Evolutionary conservation across 2,329 filamentous ascomycete genomes (phyloP).

Genomic region (Paraphoma chrysanthemicola): DNA sequence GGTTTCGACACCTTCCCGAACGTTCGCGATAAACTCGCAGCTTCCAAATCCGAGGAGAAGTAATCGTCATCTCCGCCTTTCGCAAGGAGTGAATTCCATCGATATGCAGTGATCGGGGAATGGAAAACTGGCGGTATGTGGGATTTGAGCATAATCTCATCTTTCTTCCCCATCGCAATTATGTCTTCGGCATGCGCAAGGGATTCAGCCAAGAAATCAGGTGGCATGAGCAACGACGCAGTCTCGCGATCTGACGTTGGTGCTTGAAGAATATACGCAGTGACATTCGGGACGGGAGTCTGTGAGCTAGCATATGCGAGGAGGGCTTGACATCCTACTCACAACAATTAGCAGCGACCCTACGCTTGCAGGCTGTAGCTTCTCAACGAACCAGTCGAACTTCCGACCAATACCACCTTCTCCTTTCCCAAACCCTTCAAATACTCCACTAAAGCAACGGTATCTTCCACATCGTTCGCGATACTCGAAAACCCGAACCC

Average conservation of each 20-base stretch:
- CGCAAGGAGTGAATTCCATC: constrained; percentile 20
- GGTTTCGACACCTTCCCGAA: constrained; percentile 15
- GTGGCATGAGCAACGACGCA: constrained; percentile 18
- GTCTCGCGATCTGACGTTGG: constrained; percentile 25
- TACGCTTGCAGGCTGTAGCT: too few species aligned
- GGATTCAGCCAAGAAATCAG: constrained; percentile 5
- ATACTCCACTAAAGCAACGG: constrained; percentile 18
- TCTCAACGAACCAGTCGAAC: constrained; percentile 18
- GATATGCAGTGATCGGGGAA: constrained; percentile 22
- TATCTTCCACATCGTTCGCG: constrained; percentile 19
- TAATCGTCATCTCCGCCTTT: constrained; percentile 25
- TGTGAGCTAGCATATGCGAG: constrained; percentile 12
- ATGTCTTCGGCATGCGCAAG: constrained; percentile 11
- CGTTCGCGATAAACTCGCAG: neutral
- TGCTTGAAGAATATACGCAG: constrained; percentile 19
- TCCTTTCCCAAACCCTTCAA: constrained; percentile 9
- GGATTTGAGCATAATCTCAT: constrained; percentile 9
- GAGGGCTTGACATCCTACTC: constrained; percentile 20
- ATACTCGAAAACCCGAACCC: constrained; percentile 26
- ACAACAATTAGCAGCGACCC: too few species aligned
- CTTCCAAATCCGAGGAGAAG: constrained; percentile 21
- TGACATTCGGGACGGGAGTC: neutral
- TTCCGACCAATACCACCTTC: constrained; percentile 13
- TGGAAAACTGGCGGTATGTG: constrained; percentile 16
- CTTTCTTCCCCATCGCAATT: constrained; percentile 9